Percentiles rank a stretch among this genome's conserved stretches.
Conservation (phyloP, 1,284 basidiomycete genomes). For the Sanghuangporus sanghuang region DNA sequence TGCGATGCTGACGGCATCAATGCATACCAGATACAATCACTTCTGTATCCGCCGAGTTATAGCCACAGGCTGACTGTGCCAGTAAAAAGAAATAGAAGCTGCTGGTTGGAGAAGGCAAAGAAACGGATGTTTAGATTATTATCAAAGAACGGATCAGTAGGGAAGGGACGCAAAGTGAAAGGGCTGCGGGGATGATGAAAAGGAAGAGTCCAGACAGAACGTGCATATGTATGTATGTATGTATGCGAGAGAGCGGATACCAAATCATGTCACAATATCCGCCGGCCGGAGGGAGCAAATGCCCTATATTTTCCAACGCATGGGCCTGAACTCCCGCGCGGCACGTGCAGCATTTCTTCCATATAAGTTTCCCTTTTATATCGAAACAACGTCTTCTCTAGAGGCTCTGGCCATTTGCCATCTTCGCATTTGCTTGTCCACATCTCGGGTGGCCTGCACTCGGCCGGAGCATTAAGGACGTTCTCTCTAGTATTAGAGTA, state of each 20-base stretch:
- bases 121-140: not conserved
- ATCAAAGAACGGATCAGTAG: constrained; percentile 6
- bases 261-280: constrained; percentile 2
- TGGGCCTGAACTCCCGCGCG: not conserved
- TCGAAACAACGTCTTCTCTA: not conserved
- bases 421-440: constrained; percentile 1
- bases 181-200: not conserved
- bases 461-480: not conserved
- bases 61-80: not conserved
- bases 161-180: not conserved
- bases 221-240: too few relatives aligned
- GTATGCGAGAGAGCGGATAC: not conserved
- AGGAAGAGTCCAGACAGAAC: not conserved
- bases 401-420: not conserved
- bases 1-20: not conserved
- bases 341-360: constrained; percentile 14
- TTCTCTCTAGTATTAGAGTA: not conserved
- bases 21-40: not conserved
- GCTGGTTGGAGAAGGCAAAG: not conserved
- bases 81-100: not conserved
- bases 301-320: not conserved
- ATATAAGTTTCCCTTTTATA: constrained; percentile 10
- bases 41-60: not conserved
- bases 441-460: constrained; percentile 3
- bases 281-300: constrained; percentile 4